Evolutionary conservation across 345 rosid genomes (phyloP).

Genomic region (Lepidium sativum): DNA sequence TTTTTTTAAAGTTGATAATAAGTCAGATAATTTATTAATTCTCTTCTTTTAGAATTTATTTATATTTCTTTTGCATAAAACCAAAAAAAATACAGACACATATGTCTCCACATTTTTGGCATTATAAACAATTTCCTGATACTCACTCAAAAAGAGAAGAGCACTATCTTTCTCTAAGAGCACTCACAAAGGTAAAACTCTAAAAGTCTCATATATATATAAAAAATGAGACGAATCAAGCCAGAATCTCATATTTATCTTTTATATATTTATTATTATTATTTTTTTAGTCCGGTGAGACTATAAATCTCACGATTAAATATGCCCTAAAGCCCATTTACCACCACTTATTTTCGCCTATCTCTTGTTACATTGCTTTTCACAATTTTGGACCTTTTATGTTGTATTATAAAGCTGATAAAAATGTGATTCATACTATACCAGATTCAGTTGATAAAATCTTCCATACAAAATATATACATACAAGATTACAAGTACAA

Average conservation of each 20-base stretch:
- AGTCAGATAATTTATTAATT: too few species aligned
- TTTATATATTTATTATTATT: too few species aligned
- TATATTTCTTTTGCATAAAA: too few species aligned
- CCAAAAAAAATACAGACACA: background rate
- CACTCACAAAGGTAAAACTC: too few species aligned
- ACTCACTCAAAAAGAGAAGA: slow-evolving; percentile 4
- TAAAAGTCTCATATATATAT: too few species aligned
- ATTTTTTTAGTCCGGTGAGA: too few species aligned
- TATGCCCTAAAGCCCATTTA: background rate
- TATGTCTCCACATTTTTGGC: slow-evolving; percentile 24
- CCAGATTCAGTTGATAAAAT: background rate
- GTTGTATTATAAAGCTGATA: background rate
- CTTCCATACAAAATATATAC: slow-evolving; percentile 4
- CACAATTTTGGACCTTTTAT: background rate
- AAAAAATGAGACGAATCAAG: too few species aligned
- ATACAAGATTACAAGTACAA: slow-evolving; percentile 9
- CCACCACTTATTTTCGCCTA: slow-evolving; percentile 1
- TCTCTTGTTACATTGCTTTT: background rate
- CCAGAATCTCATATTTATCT: too few species aligned
- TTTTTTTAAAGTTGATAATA: too few species aligned
- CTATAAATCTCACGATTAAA: too few species aligned
- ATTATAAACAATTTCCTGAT: slow-evolving; percentile 1
- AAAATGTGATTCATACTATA: background rate
- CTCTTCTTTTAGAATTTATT: too few species aligned
- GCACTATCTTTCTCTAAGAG: background rate